Percentiles rank a stretch among this genome's conserved stretches.
Evolutionary conservation across 768 basidiomycete species (phyloP).

Genomic region (button mushroom (Agaricus bisporus)): DNA sequence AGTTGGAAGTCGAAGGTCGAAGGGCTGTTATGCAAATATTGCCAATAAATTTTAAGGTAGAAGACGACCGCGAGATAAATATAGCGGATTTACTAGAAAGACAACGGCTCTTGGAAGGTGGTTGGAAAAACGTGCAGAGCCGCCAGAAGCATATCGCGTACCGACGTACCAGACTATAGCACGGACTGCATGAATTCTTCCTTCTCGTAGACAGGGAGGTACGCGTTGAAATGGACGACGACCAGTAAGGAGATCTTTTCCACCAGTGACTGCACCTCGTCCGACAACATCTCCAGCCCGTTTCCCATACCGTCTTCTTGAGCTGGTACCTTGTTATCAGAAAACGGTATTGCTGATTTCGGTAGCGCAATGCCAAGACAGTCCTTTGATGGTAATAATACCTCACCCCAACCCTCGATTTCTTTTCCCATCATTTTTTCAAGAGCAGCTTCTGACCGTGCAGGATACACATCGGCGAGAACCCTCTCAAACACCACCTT

Average conservation of each 20-base stretch:
- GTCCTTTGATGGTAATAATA: conserved; percentile 5
- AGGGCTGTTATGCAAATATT: conserved; percentile 1
- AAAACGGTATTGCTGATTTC: neutral
- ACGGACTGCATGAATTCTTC: conserved; percentile 38
- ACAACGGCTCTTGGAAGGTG: neutral
- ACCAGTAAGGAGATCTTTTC: conserved; percentile 71
- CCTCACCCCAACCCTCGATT: conserved; percentile 7
- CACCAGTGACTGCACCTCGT: conserved; percentile 63
- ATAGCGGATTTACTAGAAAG: neutral
- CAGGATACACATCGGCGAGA: conserved; percentile 45
- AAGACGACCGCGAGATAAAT: neutral
- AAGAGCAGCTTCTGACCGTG: conserved; percentile 21
- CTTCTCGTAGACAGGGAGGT: conserved; percentile 71
- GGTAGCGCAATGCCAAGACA: conserved; percentile 8
- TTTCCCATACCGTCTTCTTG: conserved; percentile 28
- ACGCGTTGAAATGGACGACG: conserved; percentile 69
- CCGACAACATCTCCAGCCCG: conserved; percentile 68
- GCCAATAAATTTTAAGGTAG: neutral
- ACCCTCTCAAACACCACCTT: conserved; percentile 60
- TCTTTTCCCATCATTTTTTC: conserved; percentile 11
- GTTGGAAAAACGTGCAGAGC: neutral
- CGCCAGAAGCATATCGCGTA: neutral
- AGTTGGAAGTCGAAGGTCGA: conserved; percentile 1
- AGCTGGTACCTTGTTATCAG: conserved; percentile 11
- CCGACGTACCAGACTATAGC: conserved; percentile 5